Conservation (phyloP, 352 stramenopile genomes). For the Pythium periplocum region DNA sequence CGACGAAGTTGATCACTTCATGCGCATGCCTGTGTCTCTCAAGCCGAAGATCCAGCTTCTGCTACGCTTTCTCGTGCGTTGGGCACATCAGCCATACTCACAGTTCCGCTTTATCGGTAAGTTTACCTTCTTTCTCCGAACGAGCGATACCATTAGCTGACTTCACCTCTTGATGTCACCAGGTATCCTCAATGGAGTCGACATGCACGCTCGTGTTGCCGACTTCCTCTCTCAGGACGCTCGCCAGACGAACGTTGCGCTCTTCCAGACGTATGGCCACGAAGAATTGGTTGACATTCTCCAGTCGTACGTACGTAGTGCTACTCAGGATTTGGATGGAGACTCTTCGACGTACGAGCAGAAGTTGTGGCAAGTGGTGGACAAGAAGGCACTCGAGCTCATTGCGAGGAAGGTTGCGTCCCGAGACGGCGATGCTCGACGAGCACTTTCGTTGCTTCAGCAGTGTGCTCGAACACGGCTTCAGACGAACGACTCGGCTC, state of each 20-base stretch:
- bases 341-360: background rate
- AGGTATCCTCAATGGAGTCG: conserved; percentile 64
- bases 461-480: conserved; percentile 35
- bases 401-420: conserved; percentile 64
- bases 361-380: conserved; percentile 17
- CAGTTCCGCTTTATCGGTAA: conserved; percentile 41
- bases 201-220: conserved; percentile 60
- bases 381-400: conserved; percentile 47
- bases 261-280: conserved; percentile 60
- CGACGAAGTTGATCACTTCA: conserved; percentile 63
- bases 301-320: conserved; percentile 26
- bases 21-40: conserved; percentile 35
- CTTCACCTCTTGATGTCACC: background rate
- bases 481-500: background rate
- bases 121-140: background rate
- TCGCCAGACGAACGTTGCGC: conserved; percentile 21
- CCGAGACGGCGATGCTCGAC: conserved; percentile 58
- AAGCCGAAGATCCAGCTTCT: conserved; percentile 43
- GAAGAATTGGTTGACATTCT: conserved; percentile 46
- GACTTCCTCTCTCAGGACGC: conserved; percentile 25
- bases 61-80: conserved; percentile 53
- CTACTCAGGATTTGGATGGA: background rate
- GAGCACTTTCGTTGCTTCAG: conserved; percentile 53
- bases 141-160: too few species aligned
- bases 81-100: conserved; percentile 31